Evolutionary conservation across 2,329 filamentous ascomycete genomes (phyloP), one percentile per base, ranked within the genome.

Genomic region (Lachnellula hyalina): DNA sequence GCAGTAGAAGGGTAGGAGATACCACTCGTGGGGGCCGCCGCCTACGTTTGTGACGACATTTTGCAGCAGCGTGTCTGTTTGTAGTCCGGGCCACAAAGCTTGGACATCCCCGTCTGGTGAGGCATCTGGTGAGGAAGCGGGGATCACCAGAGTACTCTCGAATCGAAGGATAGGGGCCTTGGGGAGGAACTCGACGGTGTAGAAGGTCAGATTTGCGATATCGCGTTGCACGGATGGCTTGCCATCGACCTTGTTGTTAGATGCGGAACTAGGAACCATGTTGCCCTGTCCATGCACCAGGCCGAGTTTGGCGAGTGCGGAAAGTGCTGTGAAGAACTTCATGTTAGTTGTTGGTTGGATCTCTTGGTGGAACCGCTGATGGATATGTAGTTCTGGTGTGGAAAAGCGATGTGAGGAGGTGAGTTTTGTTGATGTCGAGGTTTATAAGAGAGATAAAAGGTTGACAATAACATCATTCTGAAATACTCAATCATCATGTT

Each of bases 61-160:
- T n/a, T 63, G 59, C 11, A 63, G 52, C 0, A 63, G 53, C 11
- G 40, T 44, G 8, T 54, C 40, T 23, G 42, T 49, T 21, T 61
- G 53, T 12, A 63, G 25, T 75, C 79, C 23, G 62, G 82, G 1
- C 79, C 80, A 1, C 73, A 79, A 53, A 74, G 74, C 53, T 81
- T 82, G 58, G 73, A 81, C 14, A 68, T 77, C 28, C 73, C 73
- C 5, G 74, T 77, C 0, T 76, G 77, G 0, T 72, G 14, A 47
- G 17, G 21, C 19, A 23, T 58, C 50, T 4, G 58, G 56, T 17
- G 59, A 46, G 6, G 48, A 12, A 1, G 44, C 1, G 2, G 61
- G 61, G 32, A 63, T 55, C 14, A 61, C 54, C 7, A 61, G 25
- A 7, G 61, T 61, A 45, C 55, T 61, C 51, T 63, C 55, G 44